Evolutionary conservation across 371 early-diverging fungal species (phyloP).

Genomic region (Capillidium rhysosporum): DNA sequence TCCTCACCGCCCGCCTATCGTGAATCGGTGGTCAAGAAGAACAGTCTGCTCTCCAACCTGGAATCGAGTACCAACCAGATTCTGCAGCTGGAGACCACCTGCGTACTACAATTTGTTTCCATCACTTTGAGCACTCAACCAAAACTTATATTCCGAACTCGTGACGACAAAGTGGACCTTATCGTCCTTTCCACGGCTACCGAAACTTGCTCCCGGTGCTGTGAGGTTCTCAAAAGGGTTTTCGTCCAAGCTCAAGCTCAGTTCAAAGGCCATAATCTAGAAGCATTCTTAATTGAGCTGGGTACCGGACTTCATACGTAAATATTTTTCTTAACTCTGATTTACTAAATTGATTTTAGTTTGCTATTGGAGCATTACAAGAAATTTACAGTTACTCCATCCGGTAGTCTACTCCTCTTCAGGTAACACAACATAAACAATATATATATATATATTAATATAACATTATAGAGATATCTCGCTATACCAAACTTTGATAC

Average conservation of each 20-base stretch:
- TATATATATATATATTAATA: not conserved
- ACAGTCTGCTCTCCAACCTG: slow-evolving; percentile 55
- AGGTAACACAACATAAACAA: slow-evolving; percentile 49
- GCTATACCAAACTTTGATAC: slow-evolving; percentile 72
- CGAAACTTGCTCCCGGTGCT: slow-evolving; percentile 44
- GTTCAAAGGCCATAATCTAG: slow-evolving; percentile 62
- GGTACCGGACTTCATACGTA: slow-evolving; percentile 60
- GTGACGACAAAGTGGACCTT: slow-evolving; percentile 61
- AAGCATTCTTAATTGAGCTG: slow-evolving; percentile 49
- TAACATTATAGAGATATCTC: slow-evolving; percentile 63
- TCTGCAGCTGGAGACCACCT: slow-evolving; percentile 46
- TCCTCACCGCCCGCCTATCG: slow-evolving; percentile 63
- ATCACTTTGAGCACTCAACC: slow-evolving; percentile 40
- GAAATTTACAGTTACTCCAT: slow-evolving; percentile 59
- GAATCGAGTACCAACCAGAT: slow-evolving; percentile 59
- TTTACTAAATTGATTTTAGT: slow-evolving; percentile 15
- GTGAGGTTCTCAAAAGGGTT: slow-evolving; percentile 41
- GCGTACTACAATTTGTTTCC: slow-evolving; percentile 29
- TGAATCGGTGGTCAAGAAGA: slow-evolving; percentile 62
- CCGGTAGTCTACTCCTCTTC: slow-evolving; percentile 70
- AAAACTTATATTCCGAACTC: slow-evolving; percentile 55
- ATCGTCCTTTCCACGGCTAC: slow-evolving; percentile 38
- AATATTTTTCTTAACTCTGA: slow-evolving; percentile 7
- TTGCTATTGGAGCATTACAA: slow-evolving; percentile 80
- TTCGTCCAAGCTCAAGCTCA: slow-evolving; percentile 28